Base-by-base conservation (phyloP, 139 green algal genomes). In the Tetraselmis chui region DNA sequence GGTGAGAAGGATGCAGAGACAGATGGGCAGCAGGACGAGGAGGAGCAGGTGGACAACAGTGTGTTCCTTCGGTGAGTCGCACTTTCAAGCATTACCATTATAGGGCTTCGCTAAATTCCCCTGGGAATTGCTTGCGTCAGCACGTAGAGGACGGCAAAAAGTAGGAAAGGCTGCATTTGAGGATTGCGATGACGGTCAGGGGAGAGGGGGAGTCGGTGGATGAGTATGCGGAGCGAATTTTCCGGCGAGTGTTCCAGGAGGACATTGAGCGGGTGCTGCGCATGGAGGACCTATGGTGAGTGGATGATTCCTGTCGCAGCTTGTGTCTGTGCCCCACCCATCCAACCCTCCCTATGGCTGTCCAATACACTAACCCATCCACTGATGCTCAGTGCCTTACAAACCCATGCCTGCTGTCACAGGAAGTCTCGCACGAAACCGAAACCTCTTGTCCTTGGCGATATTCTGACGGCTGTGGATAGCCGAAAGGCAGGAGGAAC, bases 181-280 rank as follows among this genome's bases (percentile, higher is more conserved):
- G n/a, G n/a, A n/a, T n/a, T n/a, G n/a, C n/a, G n/a, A n/a, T n/a
- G n/a, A n/a, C n/a, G n/a, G n/a, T 67, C 45, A 80, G 81, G n/a
- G 31, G 78, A 1, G 86, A 93, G 28, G 90, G 77, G 0, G 93
- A 96, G 85, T 78, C 27, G 24, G 27, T 80, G 1, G n/a, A 85
- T 23, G 88, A 83, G 18, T 98, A 95, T 83, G 93, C 91, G 0
- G 32, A 32, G 75, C 83, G 92, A 1, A 80, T 98, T 1, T 98
- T 97, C 84, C 79, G 89, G 79, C 84, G 87, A 27, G 80, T 91
- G 1, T 90, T 89, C 59, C 30, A 29, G 0, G 28, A 76, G 0
- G 95, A 98, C 86, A 94, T 98, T 18, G 59, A 94, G 45, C 77
- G 84, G 0, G 87, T 96, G 74, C 32, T 89, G 0, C 81, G 80